These are phyloP conservation scores for Closterium sp. DNA, from an alignment of 139 green algal species.

Conservation along the genomic window DNA sequence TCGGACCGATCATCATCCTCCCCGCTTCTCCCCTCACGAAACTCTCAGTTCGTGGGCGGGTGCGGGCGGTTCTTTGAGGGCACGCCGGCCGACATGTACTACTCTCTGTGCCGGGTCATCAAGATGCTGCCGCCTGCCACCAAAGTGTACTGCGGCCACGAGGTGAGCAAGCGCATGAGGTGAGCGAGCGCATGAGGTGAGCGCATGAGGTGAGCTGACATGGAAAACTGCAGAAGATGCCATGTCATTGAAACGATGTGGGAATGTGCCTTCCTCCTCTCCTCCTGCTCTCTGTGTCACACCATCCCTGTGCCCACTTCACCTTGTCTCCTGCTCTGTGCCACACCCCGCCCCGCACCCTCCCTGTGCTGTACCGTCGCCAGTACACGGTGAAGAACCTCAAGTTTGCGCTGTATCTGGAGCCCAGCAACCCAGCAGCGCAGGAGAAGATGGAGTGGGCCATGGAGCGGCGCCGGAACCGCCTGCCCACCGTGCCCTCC, in stretches of 20 bases:
- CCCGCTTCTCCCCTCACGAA: neutral
- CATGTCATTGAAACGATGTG: neutral
- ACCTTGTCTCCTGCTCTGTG: neutral
- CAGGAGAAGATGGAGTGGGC: conserved; percentile 43
- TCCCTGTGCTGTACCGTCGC: neutral
- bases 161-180: conserved; percentile 30
- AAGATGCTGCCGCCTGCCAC: conserved; percentile 30
- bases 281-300: no score
- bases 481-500: conserved; percentile 47
- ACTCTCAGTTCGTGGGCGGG: conserved; percentile 43
- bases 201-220: neutral
- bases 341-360: neutral
- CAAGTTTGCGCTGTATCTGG: conserved; percentile 32
- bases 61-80: conserved; percentile 52
- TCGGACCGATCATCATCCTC: no score
- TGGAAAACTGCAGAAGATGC: neutral
- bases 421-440: conserved; percentile 27
- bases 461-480: neutral
- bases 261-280: no score
- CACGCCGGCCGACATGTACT: conserved; percentile 33
- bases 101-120: conserved; percentile 26
- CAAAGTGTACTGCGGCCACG: conserved; percentile 47
- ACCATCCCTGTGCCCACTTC: no score
- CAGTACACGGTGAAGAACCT: conserved; percentile 55
- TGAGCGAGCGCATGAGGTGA: neutral